These are phyloP conservation scores for Tetrapisispora phaffii DNA, from an alignment of 805 yeast genomes.

Conservation along the genomic window DNA sequence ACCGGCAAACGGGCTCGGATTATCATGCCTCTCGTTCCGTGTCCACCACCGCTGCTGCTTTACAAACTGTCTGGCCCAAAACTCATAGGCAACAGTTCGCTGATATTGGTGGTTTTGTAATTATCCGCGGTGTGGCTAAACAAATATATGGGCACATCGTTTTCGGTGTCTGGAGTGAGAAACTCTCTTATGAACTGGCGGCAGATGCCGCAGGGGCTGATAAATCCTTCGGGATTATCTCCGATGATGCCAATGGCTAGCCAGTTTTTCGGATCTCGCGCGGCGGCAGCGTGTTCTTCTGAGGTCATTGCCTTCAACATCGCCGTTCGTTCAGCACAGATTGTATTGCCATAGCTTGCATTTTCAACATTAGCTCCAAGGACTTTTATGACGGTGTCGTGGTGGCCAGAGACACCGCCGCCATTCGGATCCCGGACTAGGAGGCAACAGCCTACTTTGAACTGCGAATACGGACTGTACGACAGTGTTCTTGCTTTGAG, in stretches of 20 bases:
- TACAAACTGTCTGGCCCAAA: slow-evolving; percentile 72
- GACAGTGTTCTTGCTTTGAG: slow-evolving; percentile 34
- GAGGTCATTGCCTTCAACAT: slow-evolving; percentile 43
- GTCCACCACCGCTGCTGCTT: too few relatives aligned
- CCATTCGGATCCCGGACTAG: slow-evolving; percentile 33
- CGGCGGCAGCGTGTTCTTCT: neutral
- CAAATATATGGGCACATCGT: slow-evolving; percentile 54
- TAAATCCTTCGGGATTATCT: slow-evolving; percentile 37
- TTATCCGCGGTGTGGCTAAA: slow-evolving; percentile 44
- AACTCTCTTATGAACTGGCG: slow-evolving; percentile 86
- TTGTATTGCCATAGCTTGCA: slow-evolving; percentile 75
- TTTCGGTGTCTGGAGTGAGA: slow-evolving; percentile 26
- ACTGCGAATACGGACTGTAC: slow-evolving; percentile 40
- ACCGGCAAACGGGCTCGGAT: too few relatives aligned
- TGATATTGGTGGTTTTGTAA: slow-evolving; percentile 39
- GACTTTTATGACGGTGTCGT: neutral
- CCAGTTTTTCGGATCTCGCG: slow-evolving; percentile 16
- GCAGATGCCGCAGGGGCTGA: slow-evolving; percentile 91
- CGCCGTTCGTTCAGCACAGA: slow-evolving; percentile 72
- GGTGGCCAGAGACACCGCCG: slow-evolving; percentile 29
- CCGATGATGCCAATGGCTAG: slow-evolving; percentile 20
- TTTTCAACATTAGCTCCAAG: slow-evolving; percentile 88
- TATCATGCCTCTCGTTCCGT: too few relatives aligned
- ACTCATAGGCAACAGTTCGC: slow-evolving; percentile 66
- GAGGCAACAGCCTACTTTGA: slow-evolving; percentile 68